These are phyloP conservation scores for Serendipita sp. DNA, from an alignment of 768 basidiomycete genomes.

Conservation along the genomic window DNA sequence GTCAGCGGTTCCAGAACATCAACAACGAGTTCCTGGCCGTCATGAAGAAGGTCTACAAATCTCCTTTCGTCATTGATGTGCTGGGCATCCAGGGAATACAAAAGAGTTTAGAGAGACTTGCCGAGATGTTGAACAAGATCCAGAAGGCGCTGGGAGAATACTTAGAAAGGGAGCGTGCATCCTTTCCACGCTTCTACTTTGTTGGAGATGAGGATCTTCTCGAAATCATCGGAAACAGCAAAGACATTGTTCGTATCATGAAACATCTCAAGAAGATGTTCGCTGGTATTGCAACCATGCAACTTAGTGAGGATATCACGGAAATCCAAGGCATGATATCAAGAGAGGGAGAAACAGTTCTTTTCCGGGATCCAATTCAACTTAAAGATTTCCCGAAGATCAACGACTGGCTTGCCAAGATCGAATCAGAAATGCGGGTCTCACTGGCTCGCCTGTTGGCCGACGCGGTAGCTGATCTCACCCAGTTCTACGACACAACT, in stretches of 20 bases:
- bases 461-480: conserved; percentile 64
- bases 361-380: conserved; percentile 63
- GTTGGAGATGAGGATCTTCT: conserved; percentile 97
- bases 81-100: conserved; percentile 93
- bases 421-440: conserved; percentile 84
- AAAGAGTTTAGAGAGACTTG: conserved; percentile 91
- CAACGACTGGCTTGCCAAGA: conserved; percentile 91
- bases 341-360: conserved; percentile 86
- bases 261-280: conserved; percentile 99
- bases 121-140: conserved; percentile 92
- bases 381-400: conserved; percentile 93
- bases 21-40: conserved; percentile 94
- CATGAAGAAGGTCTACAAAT: conserved; percentile 99
- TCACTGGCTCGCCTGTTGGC: conserved; percentile 72
- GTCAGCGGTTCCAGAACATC: conserved; percentile 95
- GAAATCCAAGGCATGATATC: conserved; percentile 90
- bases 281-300: conserved; percentile 83
- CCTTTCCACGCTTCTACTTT: conserved; percentile 99
- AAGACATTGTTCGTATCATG: conserved; percentile 94
- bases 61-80: conserved; percentile 91
- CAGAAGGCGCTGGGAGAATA: conserved; percentile 99
- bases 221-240: conserved; percentile 99
- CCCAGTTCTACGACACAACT: conserved; percentile 58
- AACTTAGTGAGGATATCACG: conserved; percentile 71
- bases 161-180: conserved; percentile 88